Base-by-base conservation (phyloP, 495 filamentous ascomycete species). In the Cudoniella acicularis region DNA sequence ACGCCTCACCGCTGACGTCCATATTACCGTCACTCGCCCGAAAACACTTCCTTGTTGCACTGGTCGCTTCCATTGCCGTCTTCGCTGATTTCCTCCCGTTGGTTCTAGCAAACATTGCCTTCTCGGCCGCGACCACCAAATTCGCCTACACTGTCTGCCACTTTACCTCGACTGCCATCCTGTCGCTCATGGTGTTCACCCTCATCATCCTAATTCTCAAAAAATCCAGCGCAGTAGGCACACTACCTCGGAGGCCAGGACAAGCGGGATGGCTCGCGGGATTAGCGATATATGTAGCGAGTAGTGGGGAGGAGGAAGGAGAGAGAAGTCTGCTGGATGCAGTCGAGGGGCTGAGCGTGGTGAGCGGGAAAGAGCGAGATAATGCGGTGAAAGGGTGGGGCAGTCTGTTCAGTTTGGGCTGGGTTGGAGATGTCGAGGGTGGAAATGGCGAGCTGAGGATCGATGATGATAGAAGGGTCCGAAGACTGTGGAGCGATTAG, bases 41-140 rank as follows among this genome's bases (percentile, higher is more conserved):
- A 20, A 9, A 22, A 10, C 54, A 53, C 25, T 53, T 40, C 40
- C 41, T 62, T 23, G 25, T 54, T 11, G 24, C 54, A 3, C 24
- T 62, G 4, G 43, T 54, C 40, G 56, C 43, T 11, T 23, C 54
- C 24, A 18, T 54, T 11, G 24, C 60, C 16, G 13, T 57, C 26
- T 21, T 62, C 22, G 20, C 60, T 40, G 60, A 62, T 21, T 52
- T 54, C 45, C 54, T 62, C 9, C 48, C 54, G 9, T 23, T 62
- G 16, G 24, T 18, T 10, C 54, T 62, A 13, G 47, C 60, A 20
- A 62, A 62, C 60, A 51, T 52, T 13, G 24, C 49, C 23, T 62
- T 53, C 25, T 48, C 24, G 0, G 20, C 60, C 23, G 60, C 49
- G 1, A 62, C 30, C 17, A 62, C 60, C 11, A 40, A 57, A 41